phyloP scores from a whole-genome alignment of 352 stramenopile species.

The Pythium dissimile region DNA sequence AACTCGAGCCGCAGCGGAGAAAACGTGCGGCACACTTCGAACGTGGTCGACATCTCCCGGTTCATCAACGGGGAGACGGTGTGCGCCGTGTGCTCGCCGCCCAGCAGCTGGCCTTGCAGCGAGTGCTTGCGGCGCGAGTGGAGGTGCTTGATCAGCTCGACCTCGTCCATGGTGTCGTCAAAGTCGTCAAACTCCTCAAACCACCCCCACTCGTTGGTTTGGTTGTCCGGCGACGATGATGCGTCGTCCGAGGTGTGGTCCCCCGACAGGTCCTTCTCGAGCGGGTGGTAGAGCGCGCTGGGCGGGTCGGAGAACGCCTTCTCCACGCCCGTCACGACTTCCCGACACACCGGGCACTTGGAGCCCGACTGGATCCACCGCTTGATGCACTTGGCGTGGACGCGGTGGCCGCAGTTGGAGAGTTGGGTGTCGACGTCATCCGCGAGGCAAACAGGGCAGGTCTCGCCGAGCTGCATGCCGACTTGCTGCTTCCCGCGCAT shows the following conservation, averaged over 20 bases:
- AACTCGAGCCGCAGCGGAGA: constrained; percentile 46
- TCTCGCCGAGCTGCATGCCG: constrained; percentile 59
- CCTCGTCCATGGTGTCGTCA: constrained; percentile 42
- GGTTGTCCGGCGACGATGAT: constrained; percentile 36
- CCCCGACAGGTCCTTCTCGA: constrained; percentile 56
- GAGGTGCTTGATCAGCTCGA: constrained; percentile 31
- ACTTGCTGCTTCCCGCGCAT: constrained; percentile 54
- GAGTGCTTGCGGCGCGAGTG: constrained; percentile 27
- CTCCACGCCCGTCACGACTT: constrained; percentile 52
- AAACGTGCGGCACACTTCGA: constrained; percentile 75
- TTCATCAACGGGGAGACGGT: constrained; percentile 42
- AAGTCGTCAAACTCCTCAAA: constrained; percentile 81
- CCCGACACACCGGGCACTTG: constrained; percentile 61
- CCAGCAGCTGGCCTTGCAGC: constrained; percentile 16
- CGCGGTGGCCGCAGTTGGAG: constrained; percentile 54
- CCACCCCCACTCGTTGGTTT: constrained; percentile 73
- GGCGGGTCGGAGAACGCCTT: constrained; percentile 46
- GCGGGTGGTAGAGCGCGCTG: constrained; percentile 20
- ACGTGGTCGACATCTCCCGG: constrained; percentile 54
- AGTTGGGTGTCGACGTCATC: constrained; percentile 74
- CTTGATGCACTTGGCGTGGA: constrained; percentile 80
- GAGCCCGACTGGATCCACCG: constrained; percentile 65
- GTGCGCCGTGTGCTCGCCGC: not conserved
- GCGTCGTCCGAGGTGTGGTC: constrained; percentile 39
- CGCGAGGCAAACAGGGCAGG: constrained; percentile 64